Percentiles rank a stretch among this genome's conserved stretches.
Evolutionary conservation across 495 filamentous ascomycete genomes (phyloP).

Genomic region (Geopyxis carbonaria): DNA sequence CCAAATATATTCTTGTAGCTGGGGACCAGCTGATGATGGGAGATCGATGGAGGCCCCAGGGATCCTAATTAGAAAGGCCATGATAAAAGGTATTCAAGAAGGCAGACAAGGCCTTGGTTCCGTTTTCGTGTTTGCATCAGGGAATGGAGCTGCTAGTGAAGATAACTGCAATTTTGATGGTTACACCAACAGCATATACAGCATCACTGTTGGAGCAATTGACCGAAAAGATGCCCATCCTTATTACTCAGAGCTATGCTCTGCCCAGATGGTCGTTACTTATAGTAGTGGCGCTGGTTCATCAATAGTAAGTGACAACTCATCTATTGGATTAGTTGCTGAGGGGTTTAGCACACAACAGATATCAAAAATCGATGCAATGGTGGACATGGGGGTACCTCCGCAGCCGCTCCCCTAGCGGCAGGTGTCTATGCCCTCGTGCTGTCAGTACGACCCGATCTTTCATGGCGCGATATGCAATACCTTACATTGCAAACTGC

Average conservation of each 20-base stretch:
- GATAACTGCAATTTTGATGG: conserved; percentile 99
- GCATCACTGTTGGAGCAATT: conserved; percentile 87
- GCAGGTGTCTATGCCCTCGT: conserved; percentile 90
- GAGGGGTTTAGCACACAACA: conserved; percentile 51
- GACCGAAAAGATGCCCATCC: conserved; percentile 72
- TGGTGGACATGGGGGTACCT: conserved; percentile 75
- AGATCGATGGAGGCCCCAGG: conserved; percentile 85
- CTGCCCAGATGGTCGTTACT: conserved; percentile 83
- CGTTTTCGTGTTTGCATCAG: conserved; percentile 91
- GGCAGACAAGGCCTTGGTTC: conserved; percentile 72
- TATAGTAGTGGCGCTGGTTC: conserved; percentile 84
- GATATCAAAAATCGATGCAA: conserved; percentile 84
- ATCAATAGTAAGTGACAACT: conserved; percentile 41
- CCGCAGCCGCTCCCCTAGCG: conserved; percentile 80
- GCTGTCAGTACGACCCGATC: conserved; percentile 64
- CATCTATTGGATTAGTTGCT: background rate
- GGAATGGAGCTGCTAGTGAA: conserved; percentile 70
- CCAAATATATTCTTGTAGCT: conserved; percentile 96
- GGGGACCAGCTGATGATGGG: conserved; percentile 91
- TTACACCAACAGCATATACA: conserved; percentile 98
- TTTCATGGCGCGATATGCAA: conserved; percentile 90
- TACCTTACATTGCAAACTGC: conserved; percentile 75
- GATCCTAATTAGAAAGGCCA: conserved; percentile 70
- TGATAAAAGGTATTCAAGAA: conserved; percentile 81
- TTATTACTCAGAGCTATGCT: conserved; percentile 89